A percentile compares a stretch with the other conserved stretches of the same genome.
Conservation (phyloP, 495 filamentous ascomycete species). For the Evernia prunastri region DNA sequence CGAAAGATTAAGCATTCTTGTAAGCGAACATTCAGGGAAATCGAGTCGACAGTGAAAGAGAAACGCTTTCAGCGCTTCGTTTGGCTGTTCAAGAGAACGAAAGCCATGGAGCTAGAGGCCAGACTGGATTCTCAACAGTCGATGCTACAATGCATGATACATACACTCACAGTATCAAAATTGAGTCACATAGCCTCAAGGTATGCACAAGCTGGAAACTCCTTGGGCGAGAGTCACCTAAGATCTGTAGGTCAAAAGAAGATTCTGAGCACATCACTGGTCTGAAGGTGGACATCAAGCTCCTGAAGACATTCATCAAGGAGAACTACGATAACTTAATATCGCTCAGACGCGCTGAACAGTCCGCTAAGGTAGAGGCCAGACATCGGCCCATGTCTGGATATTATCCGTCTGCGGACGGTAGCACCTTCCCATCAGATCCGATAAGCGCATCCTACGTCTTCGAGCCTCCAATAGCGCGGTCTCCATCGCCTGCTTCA, state of each 20-base stretch:
- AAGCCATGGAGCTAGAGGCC: conserved; percentile 7
- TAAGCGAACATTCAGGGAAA: conserved; percentile 10
- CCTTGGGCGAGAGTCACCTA: neutral
- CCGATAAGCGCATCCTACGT: neutral
- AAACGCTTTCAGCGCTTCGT: neutral
- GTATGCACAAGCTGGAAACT: neutral
- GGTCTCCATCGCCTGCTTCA: conserved; percentile 1
- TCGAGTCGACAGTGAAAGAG: neutral
- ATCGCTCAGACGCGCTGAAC: neutral
- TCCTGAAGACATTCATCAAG: conserved; percentile 11
- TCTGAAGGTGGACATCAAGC: neutral
- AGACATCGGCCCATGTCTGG: neutral
- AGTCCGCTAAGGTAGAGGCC: neutral
- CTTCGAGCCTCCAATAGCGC: neutral
- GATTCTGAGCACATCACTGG: neutral
- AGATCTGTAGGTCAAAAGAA: neutral
- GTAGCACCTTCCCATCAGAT: neutral
- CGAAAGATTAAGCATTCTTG: conserved; percentile 9
- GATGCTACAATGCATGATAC: conserved; percentile 7
- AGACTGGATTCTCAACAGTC: conserved; percentile 8
- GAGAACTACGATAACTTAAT: conserved; percentile 6
- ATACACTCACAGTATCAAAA: conserved; percentile 7
- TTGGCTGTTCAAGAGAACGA: conserved; percentile 7
- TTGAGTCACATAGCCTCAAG: conserved; percentile 1
- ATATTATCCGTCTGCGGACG: neutral